Base-by-base conservation (phyloP, 2,329 filamentous ascomycete species). In the Curvularia eragrostidis region DNA sequence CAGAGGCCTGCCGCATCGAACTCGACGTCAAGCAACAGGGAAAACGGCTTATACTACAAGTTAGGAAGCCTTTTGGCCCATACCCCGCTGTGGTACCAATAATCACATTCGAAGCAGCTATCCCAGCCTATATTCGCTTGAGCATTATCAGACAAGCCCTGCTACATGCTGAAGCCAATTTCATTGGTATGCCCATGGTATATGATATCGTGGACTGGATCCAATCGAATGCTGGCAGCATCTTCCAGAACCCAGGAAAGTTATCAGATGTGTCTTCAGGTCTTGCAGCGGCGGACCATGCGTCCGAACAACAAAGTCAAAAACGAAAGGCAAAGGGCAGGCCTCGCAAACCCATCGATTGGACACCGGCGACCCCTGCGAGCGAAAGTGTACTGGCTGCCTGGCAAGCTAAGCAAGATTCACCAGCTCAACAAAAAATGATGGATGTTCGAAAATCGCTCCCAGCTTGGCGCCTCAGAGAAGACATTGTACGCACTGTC, bases 141-240 rank as follows among this genome's bases (percentile, higher is more conserved):
- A 97, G 93, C 70, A 88, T 97, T 36, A 86, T 95, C 68, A 89
- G 91, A 66, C 88, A 90, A 75, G 87, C 89, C 1, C 80, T 97
- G 5, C 81, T 85, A 4, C 87, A 94, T 71, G 88, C 93, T 2
- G 81, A 86, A 48, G 84, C 88, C 48, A 87, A 87, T 26, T 83
- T 96, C 28, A 79, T 89, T 13, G 94, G 92, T 23, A 92, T 96
- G 71, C 91, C 92, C 38, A 97, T 96, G 89, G 85, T 97, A 12
- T 98, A 93, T 77, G 91, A 91, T 64, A 83, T 96, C 12, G 85
- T 94, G 51, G 93, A 97, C 77, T 98, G 94, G 93, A 79, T 98
- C 3, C 93, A 98, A 73, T 87, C 90, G 62, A 89, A 93, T 64
- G 87, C 96, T 61, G 89, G 91, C 56, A 79, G 79, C n/a, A 91